Base-by-base conservation (phyloP, 805 yeast genomes). In the Myxozyma nipponensis region DNA sequence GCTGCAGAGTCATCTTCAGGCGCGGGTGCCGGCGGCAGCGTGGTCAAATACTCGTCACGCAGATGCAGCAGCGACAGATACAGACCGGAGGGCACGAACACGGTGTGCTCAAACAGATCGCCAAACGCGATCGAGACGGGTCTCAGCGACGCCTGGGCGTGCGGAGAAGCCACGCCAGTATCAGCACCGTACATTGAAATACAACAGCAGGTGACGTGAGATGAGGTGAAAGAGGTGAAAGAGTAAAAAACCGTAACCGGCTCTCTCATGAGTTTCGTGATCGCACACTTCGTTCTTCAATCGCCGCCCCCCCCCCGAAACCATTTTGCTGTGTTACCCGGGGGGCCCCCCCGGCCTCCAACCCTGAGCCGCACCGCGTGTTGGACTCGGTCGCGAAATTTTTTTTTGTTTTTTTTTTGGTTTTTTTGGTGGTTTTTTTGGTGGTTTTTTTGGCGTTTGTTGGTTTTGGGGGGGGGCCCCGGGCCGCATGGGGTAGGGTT, bases 111-210 rank as follows among this genome's bases (percentile, higher is more conserved):
- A n/a, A n/a, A n/a, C 50, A 91, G 79, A 18, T 86, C 72, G 51
- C 96, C 97, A 65, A 88, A 95, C 52, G 82, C 72, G 62, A 93
- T 76, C 47, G 82, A 82, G 66, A 93, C 77, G 32, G 98, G 96
- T 73, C 98, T 81, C 62, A 79, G 68, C 15, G 85, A 72, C 18
- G 76, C 72, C 43, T 72, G 73, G 42, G 72, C 60, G 49, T 69
- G 70, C 24, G 76, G 76, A 36, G 75, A 69, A 23, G 70, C 64
- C 36, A 66, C 69, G 34, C 76, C 76, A 35, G 76, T 73, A 34
- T 60, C 58, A 30, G 51, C 30, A 24, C 62, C 61, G 50, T 43
- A 52, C 63, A 60, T 60, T 15, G 44, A 38, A 44, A 37, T 9
- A 42, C 15, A 26, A 40, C 35, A 18, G 30, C 23, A 25, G 40